These are phyloP conservation scores for Colletotrichum incanum DNA, from an alignment of 2,329 filamentous ascomycete species.

Conservation along the genomic window DNA sequence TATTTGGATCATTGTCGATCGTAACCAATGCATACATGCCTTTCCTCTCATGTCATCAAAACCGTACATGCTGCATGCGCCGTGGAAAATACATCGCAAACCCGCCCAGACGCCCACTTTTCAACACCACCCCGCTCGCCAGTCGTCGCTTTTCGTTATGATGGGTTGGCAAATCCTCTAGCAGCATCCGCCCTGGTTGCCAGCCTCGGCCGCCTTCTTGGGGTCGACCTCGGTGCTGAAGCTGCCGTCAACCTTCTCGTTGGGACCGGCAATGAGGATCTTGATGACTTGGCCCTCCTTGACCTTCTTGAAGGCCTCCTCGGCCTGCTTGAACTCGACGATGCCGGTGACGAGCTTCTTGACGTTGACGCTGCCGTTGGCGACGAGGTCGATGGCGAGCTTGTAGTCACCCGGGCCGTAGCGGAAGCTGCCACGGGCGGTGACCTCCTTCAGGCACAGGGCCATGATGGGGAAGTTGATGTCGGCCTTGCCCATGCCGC, in stretches of 20 bases:
- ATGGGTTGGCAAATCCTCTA: neutral
- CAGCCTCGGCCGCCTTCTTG: slow-evolving; percentile 38
- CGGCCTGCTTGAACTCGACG: slow-evolving; percentile 86
- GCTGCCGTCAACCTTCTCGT: slow-evolving; percentile 65
- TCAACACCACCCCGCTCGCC: slow-evolving; percentile 24
- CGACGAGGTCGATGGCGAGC: slow-evolving; percentile 84
- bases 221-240: slow-evolving; percentile 40
- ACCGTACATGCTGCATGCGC: slow-evolving; percentile 33
- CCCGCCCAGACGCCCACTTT: slow-evolving; percentile 37
- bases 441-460: slow-evolving; percentile 91
- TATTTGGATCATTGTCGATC: slow-evolving; percentile 19
- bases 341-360: slow-evolving; percentile 86
- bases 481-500: slow-evolving; percentile 90
- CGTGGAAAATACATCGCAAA: slow-evolving; percentile 29
- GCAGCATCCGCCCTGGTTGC: slow-evolving; percentile 41
- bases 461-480: slow-evolving; percentile 95
- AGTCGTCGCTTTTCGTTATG: neutral
- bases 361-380: slow-evolving; percentile 80
- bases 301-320: slow-evolving; percentile 89
- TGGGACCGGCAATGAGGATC: slow-evolving; percentile 77
- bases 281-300: slow-evolving; percentile 86
- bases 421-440: slow-evolving; percentile 88
- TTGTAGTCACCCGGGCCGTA: slow-evolving; percentile 92
- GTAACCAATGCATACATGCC: slow-evolving; percentile 25
- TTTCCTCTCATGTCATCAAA: slow-evolving; percentile 5